Evolutionary conservation across 805 yeast genomes (phyloP), one percentile per base, ranked within the genome.

Genomic region (Barnettozyma wickerhamii): DNA sequence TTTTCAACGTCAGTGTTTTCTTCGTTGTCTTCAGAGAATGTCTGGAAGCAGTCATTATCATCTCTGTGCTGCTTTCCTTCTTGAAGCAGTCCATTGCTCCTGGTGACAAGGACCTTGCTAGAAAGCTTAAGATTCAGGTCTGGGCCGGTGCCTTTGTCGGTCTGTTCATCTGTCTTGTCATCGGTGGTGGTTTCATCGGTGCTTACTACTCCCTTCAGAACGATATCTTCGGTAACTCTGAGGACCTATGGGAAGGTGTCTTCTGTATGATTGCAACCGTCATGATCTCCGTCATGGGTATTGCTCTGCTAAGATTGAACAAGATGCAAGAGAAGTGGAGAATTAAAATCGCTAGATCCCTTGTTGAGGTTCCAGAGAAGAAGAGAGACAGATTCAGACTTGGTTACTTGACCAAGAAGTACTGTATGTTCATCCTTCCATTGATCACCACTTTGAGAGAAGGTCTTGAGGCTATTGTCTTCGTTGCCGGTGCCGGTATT

Each of bases 301-400:
- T 91, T 57, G 95, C 97, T 43, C 86, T 91, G 96, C 75, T 91
- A 59, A 79, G 98, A 66, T 75, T 91, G 64, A 90, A 90, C 72
- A 89, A 90, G 72, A 87, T 90, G 95, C 89, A 88, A 68, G 91
- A 79, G 52, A 91, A 91, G 69, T 91, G 99, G 99, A 80, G 96
- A 71, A 74, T 89, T 51, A 91, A 91, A 69, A 85, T 91, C 60
- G 96, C 97, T 21, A 75, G 69, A 58, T 91, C 96, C 9, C 68
- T 90, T 45, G 66, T 88, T 38, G 81, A 79, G 50, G 57, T 66
- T 19, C 86, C 85, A 40, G 59, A 64, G 34, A 62, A 60, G 12
- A 73, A 62, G 47, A 63, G 64, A 46, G 81, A 74, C 48, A 67
- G 75, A 49, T 78, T 76, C 57, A 73, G 66, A 48, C 21, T 82